Evolutionary conservation across 768 basidiomycete genomes (phyloP).

Genomic region (Rhodotorula kratochvilovae): DNA sequence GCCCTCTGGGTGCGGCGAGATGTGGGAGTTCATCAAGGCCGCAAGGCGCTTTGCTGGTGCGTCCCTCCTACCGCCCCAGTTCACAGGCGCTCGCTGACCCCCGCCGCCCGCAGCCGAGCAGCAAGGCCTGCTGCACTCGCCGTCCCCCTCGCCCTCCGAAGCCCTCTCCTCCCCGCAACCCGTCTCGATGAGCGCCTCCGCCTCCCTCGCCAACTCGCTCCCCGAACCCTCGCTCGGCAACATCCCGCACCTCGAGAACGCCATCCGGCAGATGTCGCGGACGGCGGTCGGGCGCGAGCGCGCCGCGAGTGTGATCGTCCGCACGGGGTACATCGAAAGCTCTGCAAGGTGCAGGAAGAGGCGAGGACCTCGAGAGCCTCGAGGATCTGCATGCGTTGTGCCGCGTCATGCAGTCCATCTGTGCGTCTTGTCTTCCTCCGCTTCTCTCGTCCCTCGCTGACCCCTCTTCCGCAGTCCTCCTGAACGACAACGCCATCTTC

Average conservation of each 20-base stretch:
- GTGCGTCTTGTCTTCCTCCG: constrained; percentile 54
- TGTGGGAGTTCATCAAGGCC: constrained; percentile 82
- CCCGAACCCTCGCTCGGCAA: constrained; percentile 72
- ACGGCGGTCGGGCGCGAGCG: constrained; percentile 32
- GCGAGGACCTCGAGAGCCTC: constrained; percentile 87
- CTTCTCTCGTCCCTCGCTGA: background rate
- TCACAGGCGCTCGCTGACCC: constrained; percentile 7
- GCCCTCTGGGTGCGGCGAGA: constrained; percentile 86
- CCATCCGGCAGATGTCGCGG: constrained; percentile 64
- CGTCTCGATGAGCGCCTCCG: background rate
- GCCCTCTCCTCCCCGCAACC: constrained; percentile 20
- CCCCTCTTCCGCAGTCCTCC: constrained; percentile 61
- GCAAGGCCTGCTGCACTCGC: constrained; percentile 19
- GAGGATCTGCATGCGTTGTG: constrained; percentile 86
- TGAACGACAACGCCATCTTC: constrained; percentile 90
- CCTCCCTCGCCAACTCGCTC: constrained; percentile 50
- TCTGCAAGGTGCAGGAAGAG: constrained; percentile 75
- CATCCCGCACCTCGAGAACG: constrained; percentile 71
- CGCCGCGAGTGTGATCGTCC: constrained; percentile 23
- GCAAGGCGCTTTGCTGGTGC: constrained; percentile 19
- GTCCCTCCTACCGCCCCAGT: background rate
- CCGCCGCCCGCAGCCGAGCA: constrained; percentile 14
- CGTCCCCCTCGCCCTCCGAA: constrained; percentile 24
- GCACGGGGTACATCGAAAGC: constrained; percentile 78
- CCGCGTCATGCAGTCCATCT: constrained; percentile 86